Evolutionary conservation across 2,329 filamentous ascomycete genomes (phyloP), one percentile per base, ranked within the genome.

Genomic region (Fusarium irregulare): DNA sequence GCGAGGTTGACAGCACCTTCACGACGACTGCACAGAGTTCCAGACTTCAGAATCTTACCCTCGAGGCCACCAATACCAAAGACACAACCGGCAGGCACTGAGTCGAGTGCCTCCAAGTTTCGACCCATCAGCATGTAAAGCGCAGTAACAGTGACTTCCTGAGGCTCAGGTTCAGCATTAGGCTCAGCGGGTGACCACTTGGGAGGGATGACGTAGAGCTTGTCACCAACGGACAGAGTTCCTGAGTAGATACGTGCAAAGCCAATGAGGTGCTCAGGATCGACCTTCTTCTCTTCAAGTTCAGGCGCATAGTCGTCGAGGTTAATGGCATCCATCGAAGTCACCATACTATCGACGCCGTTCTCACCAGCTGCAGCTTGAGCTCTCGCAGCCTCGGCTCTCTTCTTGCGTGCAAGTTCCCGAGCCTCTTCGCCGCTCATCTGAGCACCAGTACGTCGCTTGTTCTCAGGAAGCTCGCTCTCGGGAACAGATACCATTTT

Each of bases 401-500:
- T 86, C 83, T 98, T 98, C 80, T 91, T 92, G 18, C 94, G 88
- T 1, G 93, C 96, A 62, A 98, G 82, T 68, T 98, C 94, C 71
- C 93, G 86, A 6, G 96, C 96, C 80, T 98, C 96, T 68, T 97
- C 96, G 2, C 93, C 92, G 41, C 89, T 97, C 76, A 98, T 86
- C 45, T 90, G 89, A 1, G 45, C 40, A 18, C 91, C 91, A 18
- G 82, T 79, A 18, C 89, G 86, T 47, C 93, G 87, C 79, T 92
- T 97, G 78, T 97, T 97, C 55, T 95, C 89, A 0, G 93, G 92
- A 7, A 99, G 84, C 74, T 99, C 95, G 79, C 93, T 98, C 76
- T 97, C 93, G 0, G 94, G 95, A 14, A 99, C 87, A 0, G 96
- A 96, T 3, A 98, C 93, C 94, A 99, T 98, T 79, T 99, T 99